Base-by-base conservation (phyloP, 768 basidiomycete species). In the Pilatotrama ljubarskyi region DNA sequence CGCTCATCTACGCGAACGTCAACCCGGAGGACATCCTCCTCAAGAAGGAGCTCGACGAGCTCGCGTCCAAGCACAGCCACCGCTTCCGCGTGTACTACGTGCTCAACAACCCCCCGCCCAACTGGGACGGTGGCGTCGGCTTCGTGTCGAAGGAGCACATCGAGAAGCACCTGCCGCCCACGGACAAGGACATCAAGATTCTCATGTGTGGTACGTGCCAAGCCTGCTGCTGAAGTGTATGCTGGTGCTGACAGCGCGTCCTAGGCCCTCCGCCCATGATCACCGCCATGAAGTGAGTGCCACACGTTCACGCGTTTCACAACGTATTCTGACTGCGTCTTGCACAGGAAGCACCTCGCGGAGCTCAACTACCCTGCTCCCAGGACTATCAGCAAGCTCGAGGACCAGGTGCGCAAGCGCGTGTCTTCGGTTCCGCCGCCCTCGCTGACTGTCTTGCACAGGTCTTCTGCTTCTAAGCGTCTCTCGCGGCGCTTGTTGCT, bases 1-100 rank as follows among this genome's bases (percentile, higher is more conserved):
- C 82, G 65, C 84, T 99, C 70, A 92, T 99, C 71, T 98, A 98
- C 75, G 97, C 97, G 66, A 99, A 99, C 76, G 95, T 98, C 64
- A 90, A 88, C 75, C 71, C 80, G 58, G 91, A 95, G 56, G 97
- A 99, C 71, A 98, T 99, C 70, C 85, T 99, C 40, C 82, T 98
- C 67, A 90, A 85, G 69, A 81, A 84, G 59, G 93, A 98, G 69
- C 82, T 99, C 47, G 94, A 98, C 73, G 81, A 84, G 55, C 84
- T 98, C 44, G 81, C 83, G 17, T 78, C 78, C 48, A 77, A 75
- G 55, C 82, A 96, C 69, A 78, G 80, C 20, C 72, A 78, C 46
- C 80, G 85, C 59, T 94, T 98, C 82, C 85, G 83, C 65, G 81
- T 96, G 53, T 85, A 84, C 76, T 94, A 95, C 72, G 93, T 97